These are phyloP conservation scores for Marasmius sp. DNA, from an alignment of 1,284 basidiomycete genomes.

Conservation along the genomic window DNA sequence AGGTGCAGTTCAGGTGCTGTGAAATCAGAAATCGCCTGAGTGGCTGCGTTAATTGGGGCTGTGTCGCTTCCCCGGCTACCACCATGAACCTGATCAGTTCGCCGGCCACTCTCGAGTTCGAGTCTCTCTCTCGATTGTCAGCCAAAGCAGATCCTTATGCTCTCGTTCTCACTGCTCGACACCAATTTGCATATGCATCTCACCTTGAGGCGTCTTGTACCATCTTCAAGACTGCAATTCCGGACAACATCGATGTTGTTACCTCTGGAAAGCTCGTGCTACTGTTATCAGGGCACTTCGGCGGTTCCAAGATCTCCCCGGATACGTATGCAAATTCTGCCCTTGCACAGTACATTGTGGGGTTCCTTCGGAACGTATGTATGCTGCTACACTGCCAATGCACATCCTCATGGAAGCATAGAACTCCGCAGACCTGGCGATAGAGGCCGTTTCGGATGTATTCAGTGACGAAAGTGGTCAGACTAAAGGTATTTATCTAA, in stretches of 20 bases:
- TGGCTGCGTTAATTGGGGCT: slow-evolving; percentile 5
- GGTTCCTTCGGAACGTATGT: slow-evolving; percentile 52
- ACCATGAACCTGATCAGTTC: neutral
- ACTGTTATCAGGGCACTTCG: slow-evolving; percentile 50
- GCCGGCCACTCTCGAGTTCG: slow-evolving; percentile 9
- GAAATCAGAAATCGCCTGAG: slow-evolving; percentile 9
- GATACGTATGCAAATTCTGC: slow-evolving; percentile 47
- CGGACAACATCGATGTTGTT: slow-evolving; percentile 50
- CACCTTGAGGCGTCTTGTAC: slow-evolving; percentile 30
- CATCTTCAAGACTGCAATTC: slow-evolving; percentile 38
- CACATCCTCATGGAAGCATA: slow-evolving; percentile 24
- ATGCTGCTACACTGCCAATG: slow-evolving; percentile 1
- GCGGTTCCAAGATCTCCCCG: slow-evolving; percentile 40
- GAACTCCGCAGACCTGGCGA: slow-evolving; percentile 58
- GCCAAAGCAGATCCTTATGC: slow-evolving; percentile 22
- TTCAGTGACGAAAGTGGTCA: slow-evolving; percentile 45
- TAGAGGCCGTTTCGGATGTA: slow-evolving; percentile 52
- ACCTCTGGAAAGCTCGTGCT: slow-evolving; percentile 51
- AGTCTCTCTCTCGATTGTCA: slow-evolving; percentile 9
- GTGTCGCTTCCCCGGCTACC: slow-evolving; percentile 4
- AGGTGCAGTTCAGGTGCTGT: neutral
- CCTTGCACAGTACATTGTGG: slow-evolving; percentile 46
- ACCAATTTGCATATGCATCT: slow-evolving; percentile 37
- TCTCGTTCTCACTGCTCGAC: slow-evolving; percentile 34
- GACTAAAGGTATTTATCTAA: slow-evolving; percentile 37